Percentiles rank a stretch among this genome's conserved stretches.
phyloP scores from a whole-genome alignment of 2,329 filamentous ascomycete genomes.

The Ophiostoma perfectum region DNA sequence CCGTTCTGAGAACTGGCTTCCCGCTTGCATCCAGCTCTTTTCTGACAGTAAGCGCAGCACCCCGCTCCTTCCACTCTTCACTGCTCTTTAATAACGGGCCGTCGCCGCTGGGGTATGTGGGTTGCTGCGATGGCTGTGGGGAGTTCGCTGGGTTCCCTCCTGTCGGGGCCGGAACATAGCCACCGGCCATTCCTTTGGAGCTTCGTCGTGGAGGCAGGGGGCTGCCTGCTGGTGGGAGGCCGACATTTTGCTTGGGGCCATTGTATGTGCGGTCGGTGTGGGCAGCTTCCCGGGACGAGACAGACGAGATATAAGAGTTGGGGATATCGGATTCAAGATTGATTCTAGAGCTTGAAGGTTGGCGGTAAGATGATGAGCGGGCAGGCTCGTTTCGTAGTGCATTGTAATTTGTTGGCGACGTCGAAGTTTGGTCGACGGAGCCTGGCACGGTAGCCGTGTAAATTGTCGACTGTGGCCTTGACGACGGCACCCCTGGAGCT shows the following conservation, averaged over 20 bases:
- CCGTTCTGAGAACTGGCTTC: constrained; percentile 70
- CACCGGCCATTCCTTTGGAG: constrained; percentile 64
- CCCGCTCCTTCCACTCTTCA: constrained; percentile 94
- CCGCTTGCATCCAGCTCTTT: constrained; percentile 83
- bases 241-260: constrained; percentile 45
- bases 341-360: constrained; percentile 41
- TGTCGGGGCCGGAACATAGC: constrained; percentile 36
- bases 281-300: constrained; percentile 63
- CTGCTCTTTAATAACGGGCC: constrained; percentile 47
- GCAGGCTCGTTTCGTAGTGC: constrained; percentile 53
- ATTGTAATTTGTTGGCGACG: constrained; percentile 22
- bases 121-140: neutral
- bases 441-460: constrained; percentile 30
- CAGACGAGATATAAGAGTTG: constrained; percentile 51
- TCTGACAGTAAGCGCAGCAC: constrained; percentile 77
- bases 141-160: neutral
- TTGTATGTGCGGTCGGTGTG: constrained; percentile 28
- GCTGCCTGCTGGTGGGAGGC: constrained; percentile 47
- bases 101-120: constrained; percentile 27
- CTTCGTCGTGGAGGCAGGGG: constrained; percentile 68
- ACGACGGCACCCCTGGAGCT: constrained; percentile 22
- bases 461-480: constrained; percentile 34
- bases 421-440: constrained; percentile 33
- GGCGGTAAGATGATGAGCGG: constrained; percentile 51
- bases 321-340: constrained; percentile 53